Percentiles rank a stretch among this genome's conserved stretches.
phyloP scores from a whole-genome alignment of 805 yeast genomes.

The Zygotorulaspora sp. region DNA sequence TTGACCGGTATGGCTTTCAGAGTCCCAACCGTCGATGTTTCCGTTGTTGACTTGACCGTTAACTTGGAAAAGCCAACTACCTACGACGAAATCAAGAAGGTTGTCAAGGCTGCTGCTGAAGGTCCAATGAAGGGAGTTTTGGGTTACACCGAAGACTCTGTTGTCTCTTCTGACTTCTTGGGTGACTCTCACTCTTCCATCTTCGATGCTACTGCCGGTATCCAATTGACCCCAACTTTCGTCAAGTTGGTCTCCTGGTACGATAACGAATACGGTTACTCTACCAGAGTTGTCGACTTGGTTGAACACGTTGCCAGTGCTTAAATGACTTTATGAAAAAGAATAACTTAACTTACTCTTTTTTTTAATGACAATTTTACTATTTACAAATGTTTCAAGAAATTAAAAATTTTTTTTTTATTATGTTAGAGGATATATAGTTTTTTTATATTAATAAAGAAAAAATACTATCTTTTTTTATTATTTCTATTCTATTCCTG shows the following conservation, averaged over 20 bases:
- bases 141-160: slow-evolving; percentile 69
- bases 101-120: slow-evolving; percentile 54
- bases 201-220: slow-evolving; percentile 68
- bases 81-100: slow-evolving; percentile 60
- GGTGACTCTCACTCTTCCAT: slow-evolving; percentile 58
- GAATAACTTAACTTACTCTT: slow-evolving; percentile 1
- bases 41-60: slow-evolving; percentile 68
- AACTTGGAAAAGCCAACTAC: slow-evolving; percentile 54
- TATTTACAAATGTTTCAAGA: neutral
- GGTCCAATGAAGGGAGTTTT: slow-evolving; percentile 58
- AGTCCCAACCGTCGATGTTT: slow-evolving; percentile 70
- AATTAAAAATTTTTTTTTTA: neutral
- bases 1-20: slow-evolving; percentile 71
- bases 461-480: neutral
- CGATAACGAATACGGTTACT: slow-evolving; percentile 74
- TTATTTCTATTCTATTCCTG: neutral
- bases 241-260: slow-evolving; percentile 69
- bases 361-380: slow-evolving; percentile 12
- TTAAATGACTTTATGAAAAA: slow-evolving; percentile 16
- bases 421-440: neutral
- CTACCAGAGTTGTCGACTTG: slow-evolving; percentile 71
- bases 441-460: slow-evolving; percentile 1
- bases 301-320: slow-evolving; percentile 55
- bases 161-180: slow-evolving; percentile 66
- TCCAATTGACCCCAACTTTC: slow-evolving; percentile 64